phyloP scores from a whole-genome alignment of 164 flowering plant genomes.

The Macadamia integrifolia region DNA sequence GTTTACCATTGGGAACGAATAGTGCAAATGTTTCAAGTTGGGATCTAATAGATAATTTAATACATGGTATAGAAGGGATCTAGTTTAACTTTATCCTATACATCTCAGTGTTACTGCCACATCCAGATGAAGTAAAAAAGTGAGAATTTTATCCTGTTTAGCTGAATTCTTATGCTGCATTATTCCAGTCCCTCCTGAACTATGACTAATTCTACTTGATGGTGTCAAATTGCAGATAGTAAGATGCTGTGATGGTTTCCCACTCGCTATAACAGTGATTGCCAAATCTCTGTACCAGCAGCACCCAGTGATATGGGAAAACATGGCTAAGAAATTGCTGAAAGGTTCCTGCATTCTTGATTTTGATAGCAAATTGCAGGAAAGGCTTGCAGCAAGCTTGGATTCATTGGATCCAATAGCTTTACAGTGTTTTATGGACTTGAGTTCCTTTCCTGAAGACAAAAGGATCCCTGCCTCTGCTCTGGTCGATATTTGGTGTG shows the following conservation, averaged over 20 bases:
- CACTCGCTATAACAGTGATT: conserved; percentile 34
- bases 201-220: not conserved
- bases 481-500: conserved; percentile 59
- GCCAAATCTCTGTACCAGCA: conserved; percentile 28
- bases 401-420: conserved; percentile 16
- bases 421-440: conserved; percentile 45
- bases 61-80: not conserved
- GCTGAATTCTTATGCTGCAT: not conserved
- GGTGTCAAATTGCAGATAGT: conserved; percentile 28
- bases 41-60: not conserved
- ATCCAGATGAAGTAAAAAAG: too few relatives aligned
- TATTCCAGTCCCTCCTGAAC: too few relatives aligned
- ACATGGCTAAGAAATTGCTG: conserved; percentile 5
- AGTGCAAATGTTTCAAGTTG: not conserved
- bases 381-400: conserved; percentile 27
- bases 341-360: conserved; percentile 20
- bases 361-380: conserved; percentile 16
- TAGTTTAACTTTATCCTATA: too few relatives aligned
- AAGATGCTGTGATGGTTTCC: conserved; percentile 28
- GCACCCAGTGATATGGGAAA: conserved; percentile 22
- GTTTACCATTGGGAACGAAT: too few relatives aligned
- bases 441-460: conserved; percentile 67
- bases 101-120: not conserved
- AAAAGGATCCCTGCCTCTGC: conserved; percentile 51
- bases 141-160: not conserved